phyloP scores from a whole-genome alignment of 768 basidiomycete species.

The Coprinopsis cinerea region DNA sequence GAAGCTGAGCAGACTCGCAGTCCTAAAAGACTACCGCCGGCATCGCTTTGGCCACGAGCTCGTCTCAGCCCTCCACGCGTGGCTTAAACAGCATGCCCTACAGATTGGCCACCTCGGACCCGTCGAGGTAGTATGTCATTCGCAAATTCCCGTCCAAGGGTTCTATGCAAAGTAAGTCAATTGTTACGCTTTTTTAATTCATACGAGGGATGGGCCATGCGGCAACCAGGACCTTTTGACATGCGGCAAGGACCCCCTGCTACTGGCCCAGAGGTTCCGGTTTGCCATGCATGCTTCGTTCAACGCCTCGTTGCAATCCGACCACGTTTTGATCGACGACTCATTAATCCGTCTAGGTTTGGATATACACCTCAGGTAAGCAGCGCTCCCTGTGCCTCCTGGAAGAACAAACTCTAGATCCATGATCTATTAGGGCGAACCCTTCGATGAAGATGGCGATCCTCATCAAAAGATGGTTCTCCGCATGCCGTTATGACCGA shows the following conservation, averaged over 20 bases:
- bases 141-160: slow-evolving; percentile 62
- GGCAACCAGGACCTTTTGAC: slow-evolving; percentile 9
- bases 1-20: slow-evolving; percentile 69
- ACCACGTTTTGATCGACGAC: slow-evolving; percentile 16
- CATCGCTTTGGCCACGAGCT: slow-evolving; percentile 63
- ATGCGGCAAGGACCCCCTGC: background rate
- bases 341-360: slow-evolving; percentile 40
- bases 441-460: slow-evolving; percentile 79
- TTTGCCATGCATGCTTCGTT: background rate
- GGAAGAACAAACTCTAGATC: slow-evolving; percentile 20
- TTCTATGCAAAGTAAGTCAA: slow-evolving; percentile 72
- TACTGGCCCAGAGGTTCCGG: background rate
- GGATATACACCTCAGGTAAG: slow-evolving; percentile 65
- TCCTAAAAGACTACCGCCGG: slow-evolving; percentile 60
- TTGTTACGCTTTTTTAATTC: slow-evolving; percentile 9
- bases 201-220: slow-evolving; percentile 7
- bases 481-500: slow-evolving; percentile 33
- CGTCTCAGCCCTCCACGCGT: slow-evolving; percentile 55
- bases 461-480: slow-evolving; percentile 82
- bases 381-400: slow-evolving; percentile 12
- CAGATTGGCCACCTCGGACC: slow-evolving; percentile 5
- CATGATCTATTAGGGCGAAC: slow-evolving; percentile 45
- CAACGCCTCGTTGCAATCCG: slow-evolving; percentile 6
- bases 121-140: slow-evolving; percentile 51
- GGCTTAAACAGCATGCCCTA: slow-evolving; percentile 43